These are phyloP conservation scores for Chytridium lagenaria DNA, from an alignment of 371 early-diverging fungal species.

Conservation along the genomic window DNA sequence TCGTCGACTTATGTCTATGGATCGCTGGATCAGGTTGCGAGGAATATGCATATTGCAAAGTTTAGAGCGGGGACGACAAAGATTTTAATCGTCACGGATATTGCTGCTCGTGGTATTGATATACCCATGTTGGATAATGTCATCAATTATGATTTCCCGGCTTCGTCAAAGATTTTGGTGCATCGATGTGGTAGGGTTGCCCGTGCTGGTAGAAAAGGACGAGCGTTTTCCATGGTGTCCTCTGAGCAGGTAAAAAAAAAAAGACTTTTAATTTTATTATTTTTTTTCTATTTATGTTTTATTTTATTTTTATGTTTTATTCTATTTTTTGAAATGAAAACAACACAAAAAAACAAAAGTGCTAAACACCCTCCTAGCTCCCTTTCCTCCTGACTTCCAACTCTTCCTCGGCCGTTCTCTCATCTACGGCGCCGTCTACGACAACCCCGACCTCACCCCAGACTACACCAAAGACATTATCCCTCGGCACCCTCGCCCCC, in stretches of 20 bases:
- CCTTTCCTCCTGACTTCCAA: constrained; percentile 93
- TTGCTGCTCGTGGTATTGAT: constrained; percentile 99
- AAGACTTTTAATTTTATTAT: neutral
- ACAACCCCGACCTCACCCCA: constrained; percentile 23
- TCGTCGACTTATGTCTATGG: constrained; percentile 90
- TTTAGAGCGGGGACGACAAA: constrained; percentile 82
- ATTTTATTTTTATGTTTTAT: too few species aligned
- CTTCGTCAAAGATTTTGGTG: constrained; percentile 93
- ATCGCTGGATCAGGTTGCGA: constrained; percentile 90
- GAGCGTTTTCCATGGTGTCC: constrained; percentile 89
- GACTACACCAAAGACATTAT: constrained; percentile 86
- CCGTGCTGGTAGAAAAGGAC: constrained; percentile 93
- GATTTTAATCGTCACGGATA: constrained; percentile 96
- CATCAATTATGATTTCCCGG: constrained; percentile 96
- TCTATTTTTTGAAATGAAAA: too few species aligned
- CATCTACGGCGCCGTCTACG: constrained; percentile 58
- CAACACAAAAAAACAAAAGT: too few species aligned
- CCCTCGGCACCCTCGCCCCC: constrained; percentile 77
- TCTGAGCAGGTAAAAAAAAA: constrained; percentile 69
- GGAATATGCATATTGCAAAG: constrained; percentile 81
- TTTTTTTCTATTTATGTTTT: too few species aligned
- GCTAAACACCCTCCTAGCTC: constrained; percentile 42
- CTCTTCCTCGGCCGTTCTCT: constrained; percentile 85
- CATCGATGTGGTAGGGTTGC: constrained; percentile 99
- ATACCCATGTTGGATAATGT: constrained; percentile 96